phyloP scores from a whole-genome alignment of 2,329 filamentous ascomycete species.

The Fusarium sarcochroum region DNA sequence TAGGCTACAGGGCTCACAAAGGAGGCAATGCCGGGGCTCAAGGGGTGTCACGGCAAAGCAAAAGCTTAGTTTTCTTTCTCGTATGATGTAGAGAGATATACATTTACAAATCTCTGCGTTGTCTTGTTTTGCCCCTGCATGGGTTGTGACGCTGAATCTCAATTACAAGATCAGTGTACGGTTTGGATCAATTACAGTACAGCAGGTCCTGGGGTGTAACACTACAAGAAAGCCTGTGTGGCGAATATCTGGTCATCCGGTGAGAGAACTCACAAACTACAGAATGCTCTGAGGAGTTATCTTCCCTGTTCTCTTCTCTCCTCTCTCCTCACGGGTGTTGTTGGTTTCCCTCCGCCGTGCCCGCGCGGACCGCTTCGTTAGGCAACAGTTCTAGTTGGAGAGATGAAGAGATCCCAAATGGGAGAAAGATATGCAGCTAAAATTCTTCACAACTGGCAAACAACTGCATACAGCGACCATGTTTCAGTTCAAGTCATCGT shows the following conservation, averaged over 20 bases:
- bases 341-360: background rate
- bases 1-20: constrained; percentile 7
- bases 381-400: constrained; percentile 11
- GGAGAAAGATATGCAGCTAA: constrained; percentile 1
- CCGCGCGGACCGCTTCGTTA: background rate
- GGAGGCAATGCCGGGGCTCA: constrained; percentile 10
- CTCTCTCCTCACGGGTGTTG: constrained; percentile 4
- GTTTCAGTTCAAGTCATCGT: background rate
- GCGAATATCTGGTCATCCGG: background rate
- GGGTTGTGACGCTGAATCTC: constrained; percentile 3
- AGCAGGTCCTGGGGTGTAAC: background rate
- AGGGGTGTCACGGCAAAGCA: background rate
- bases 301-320: constrained; percentile 3
- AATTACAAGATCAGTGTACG: background rate
- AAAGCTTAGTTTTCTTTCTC: background rate
- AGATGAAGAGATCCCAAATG: background rate
- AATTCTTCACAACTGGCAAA: background rate
- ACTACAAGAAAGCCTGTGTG: background rate
- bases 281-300: background rate
- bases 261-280: background rate
- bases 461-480: background rate
- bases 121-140: background rate
- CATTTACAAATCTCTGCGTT: background rate
- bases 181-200: background rate
- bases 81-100: background rate